Evolutionary conservation across 345 rosid species (phyloP), one percentile per base, ranked within the genome.

Genomic region (Gynandropsis gynandra): DNA sequence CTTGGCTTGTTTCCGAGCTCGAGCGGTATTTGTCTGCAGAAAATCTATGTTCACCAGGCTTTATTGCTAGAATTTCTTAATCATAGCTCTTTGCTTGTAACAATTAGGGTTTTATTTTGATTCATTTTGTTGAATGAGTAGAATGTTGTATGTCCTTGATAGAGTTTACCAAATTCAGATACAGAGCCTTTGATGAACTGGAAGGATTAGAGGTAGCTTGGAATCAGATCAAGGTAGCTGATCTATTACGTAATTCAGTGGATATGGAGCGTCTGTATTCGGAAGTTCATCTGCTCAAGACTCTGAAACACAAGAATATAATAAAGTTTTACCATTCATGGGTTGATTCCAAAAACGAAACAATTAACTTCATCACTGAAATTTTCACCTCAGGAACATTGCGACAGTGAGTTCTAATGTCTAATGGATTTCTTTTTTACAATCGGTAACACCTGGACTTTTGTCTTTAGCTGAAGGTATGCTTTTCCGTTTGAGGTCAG

Each of bases 131-230:
- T 12, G 21, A 42, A 42, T 5, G 8, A 20, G 21, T 0, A 14
- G 13, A 58, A 27, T 45, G 16, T 54, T 54, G 31, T 48, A 32
- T 39, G 48, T 38, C 19, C n/a, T 19, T 44, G 9, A 1, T 36
- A 38, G 17, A 45, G 15, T 32, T 50, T 59, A 5, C 29, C 59
- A 38, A 69, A 67, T 63, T 59, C 65, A 92, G 98, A 71, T 92
- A 92, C 42, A 83, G 78, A 62, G 98, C 88, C 36, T 92, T 92
- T 74, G 98, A 92, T 74, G 89, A 85, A 47, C 65, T 74, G 40
- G 89, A 87, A 81, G 98, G 98, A 39, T 83, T 92, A 46, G 98
- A 92, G 71, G 97, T 92, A 43, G 98, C 98, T 34, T 92, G 98
- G 97, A 92, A 88, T 72, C 98, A 92, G 75, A 75, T 83, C 15